These are phyloP conservation scores for Colletotrichum sojae DNA, from an alignment of 2,329 filamentous ascomycete genomes.

Conservation along the genomic window DNA sequence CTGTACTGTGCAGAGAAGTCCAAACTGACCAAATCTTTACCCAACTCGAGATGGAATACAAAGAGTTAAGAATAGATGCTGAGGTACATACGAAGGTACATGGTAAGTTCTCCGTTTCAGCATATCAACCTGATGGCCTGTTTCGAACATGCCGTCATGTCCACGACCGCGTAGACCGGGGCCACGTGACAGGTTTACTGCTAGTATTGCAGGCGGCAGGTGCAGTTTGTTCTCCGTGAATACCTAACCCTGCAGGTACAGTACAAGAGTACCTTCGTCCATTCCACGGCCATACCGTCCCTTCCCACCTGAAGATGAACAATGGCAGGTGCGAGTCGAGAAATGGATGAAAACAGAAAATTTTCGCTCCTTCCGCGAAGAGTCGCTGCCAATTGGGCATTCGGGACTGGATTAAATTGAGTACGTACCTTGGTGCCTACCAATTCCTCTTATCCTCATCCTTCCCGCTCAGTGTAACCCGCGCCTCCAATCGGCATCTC, in stretches of 20 bases:
- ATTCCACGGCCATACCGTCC: neutral
- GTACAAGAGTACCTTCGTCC: no score
- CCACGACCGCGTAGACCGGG: constrained; percentile 5
- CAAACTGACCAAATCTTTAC: neutral
- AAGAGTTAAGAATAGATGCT: neutral
- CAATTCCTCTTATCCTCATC: neutral
- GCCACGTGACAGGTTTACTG: constrained; percentile 13
- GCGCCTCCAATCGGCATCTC: neutral
- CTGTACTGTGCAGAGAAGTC: neutral
- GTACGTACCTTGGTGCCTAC: no score
- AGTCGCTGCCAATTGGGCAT: neutral
- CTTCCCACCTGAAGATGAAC: neutral
- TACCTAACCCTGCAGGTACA: no score
- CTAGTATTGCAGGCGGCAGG: no score
- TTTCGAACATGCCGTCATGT: constrained; percentile 35
- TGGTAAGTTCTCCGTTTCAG: constrained; percentile 20
- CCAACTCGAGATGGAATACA: no score
- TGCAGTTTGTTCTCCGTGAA: no score
- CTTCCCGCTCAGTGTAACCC: constrained; percentile 14
- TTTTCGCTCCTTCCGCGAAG: no score
- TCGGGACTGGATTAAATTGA: no score
- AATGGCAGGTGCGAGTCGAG: constrained; percentile 11
- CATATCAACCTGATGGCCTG: constrained; percentile 15
- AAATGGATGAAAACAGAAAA: neutral
- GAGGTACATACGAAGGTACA: constrained; percentile 19